Base-by-base conservation (phyloP, 257 asterid species). In the Salvia splendens region DNA sequence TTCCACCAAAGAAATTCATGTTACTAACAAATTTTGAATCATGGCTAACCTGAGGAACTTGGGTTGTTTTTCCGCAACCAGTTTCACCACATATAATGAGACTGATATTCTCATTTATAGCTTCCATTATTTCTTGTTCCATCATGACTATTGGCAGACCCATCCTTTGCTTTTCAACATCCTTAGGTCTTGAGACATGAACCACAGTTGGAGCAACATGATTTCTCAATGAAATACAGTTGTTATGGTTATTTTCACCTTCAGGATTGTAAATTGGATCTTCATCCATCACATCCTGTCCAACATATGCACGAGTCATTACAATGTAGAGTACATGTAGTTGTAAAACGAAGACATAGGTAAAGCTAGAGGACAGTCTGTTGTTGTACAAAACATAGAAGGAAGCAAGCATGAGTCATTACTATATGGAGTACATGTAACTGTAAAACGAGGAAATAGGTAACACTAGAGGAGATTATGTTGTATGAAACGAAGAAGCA, bases 121-220 rank as follows among this genome's bases (percentile, higher is more conserved):
- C 95, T 84, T 93, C 99, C 96, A 90, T 93, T 78, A 90, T 87
- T 79, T 93, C 99, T 78, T 88, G 95, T 86, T 93, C 99, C 96
- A 84, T 88, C 97, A 88, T 90, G 69, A 93, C 92, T 74, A 93
- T 88, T 4, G 96, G 99, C 71, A 93, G 92, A 73, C 80, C 82
- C 68, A 42, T 83, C 77, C 97, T 83, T 69, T 83, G 90, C 70
- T 81, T 71, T 72, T 90, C 95, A 51, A 88, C 94, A 56, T 79
- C 91, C 81, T 79, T 77, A 24, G 99, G 92, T 71, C 99, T 86
- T 61, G 83, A 77, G 35, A 88, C 94, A 46, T 73, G 89, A 73
- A 90, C 91, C 76, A 83, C 87, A 36, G 80, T 78, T 46, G 95
- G 95, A 68, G 85, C 68, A 65, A 64, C 69, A 50, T 73, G 67